These are phyloP conservation scores for Zygoascus ofunaensis DNA, from an alignment of 805 yeast species.

Conservation along the genomic window DNA sequence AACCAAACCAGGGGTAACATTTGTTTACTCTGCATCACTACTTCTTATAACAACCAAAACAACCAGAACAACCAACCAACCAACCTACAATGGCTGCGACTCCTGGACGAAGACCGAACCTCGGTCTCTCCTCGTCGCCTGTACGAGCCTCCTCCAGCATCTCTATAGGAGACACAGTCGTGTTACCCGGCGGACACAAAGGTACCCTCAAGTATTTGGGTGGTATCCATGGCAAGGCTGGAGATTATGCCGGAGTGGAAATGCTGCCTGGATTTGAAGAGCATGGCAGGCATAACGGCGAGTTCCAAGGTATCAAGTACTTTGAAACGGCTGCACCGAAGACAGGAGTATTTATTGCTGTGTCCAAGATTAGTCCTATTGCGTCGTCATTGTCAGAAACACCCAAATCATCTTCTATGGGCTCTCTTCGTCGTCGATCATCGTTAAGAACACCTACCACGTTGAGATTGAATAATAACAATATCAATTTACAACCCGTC, in stretches of 20 bases:
- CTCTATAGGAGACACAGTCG: slow-evolving; percentile 28
- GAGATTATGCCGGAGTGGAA: slow-evolving; percentile 83
- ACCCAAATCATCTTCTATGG: neutral
- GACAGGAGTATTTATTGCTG: slow-evolving; percentile 64
- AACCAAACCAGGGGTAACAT: too few species aligned
- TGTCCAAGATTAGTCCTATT: slow-evolving; percentile 21
- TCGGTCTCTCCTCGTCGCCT: too few species aligned
- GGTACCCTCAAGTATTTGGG: slow-evolving; percentile 71
- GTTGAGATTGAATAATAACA: neutral
- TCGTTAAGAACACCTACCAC: neutral
- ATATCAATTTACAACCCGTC: neutral
- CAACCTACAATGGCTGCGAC: too few species aligned
- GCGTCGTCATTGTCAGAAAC: neutral
- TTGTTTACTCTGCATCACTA: too few species aligned
- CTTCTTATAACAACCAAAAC: too few species aligned
- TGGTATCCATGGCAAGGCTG: slow-evolving; percentile 57
- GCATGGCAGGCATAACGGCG: slow-evolving; percentile 82
- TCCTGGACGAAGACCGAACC: too few species aligned
- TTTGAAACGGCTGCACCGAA: slow-evolving; percentile 55
- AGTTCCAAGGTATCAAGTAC: slow-evolving; percentile 58
- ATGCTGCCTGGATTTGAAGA: slow-evolving; percentile 52
- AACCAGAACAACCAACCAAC: too few species aligned
- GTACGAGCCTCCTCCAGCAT: neutral
- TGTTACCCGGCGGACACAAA: slow-evolving; percentile 54
- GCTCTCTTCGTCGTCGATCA: neutral